Evolutionary conservation across 2,329 filamentous ascomycete species (phyloP).

Genomic region (Zymoseptoria brevis): DNA sequence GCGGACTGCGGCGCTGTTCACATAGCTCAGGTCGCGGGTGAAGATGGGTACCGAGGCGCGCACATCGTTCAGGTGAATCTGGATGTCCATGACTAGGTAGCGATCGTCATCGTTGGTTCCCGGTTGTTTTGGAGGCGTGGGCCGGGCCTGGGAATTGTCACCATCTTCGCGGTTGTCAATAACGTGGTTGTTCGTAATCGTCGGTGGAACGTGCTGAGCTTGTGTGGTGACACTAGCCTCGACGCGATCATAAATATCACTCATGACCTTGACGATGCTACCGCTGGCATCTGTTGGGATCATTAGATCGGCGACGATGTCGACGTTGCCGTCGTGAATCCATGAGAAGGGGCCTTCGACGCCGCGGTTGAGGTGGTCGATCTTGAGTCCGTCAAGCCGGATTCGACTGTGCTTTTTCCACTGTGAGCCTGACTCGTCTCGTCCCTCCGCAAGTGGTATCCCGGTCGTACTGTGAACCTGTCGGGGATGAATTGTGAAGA

Average conservation of each 20-base stretch:
- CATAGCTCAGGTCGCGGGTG: constrained; percentile 82
- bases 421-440: constrained; percentile 56
- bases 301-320: constrained; percentile 93
- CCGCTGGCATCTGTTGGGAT: constrained; percentile 83
- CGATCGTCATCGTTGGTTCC: constrained; percentile 53
- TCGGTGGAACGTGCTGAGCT: constrained; percentile 8
- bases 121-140: background rate
- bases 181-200: constrained; percentile 11
- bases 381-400: constrained; percentile 85
- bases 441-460: constrained; percentile 48
- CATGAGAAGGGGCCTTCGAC: constrained; percentile 92
- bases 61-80: constrained; percentile 92
- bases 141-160: background rate
- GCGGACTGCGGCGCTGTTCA: constrained; percentile 89
- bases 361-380: constrained; percentile 90
- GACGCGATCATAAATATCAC: constrained; percentile 93
- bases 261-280: constrained; percentile 85
- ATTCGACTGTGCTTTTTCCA: constrained; percentile 97
- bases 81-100: constrained; percentile 86
- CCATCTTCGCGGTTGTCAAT: constrained; percentile 19
- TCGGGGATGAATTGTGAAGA: constrained; percentile 93
- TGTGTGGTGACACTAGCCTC: constrained; percentile 71
- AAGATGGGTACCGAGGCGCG: constrained; percentile 89
- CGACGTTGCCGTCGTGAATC: constrained; percentile 95
- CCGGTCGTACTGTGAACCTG: constrained; percentile 77